Percentiles rank a stretch among this genome's conserved stretches.
Evolutionary conservation across 164 flowering plant species (phyloP).

Genomic region (Liriodendron chinense): DNA sequence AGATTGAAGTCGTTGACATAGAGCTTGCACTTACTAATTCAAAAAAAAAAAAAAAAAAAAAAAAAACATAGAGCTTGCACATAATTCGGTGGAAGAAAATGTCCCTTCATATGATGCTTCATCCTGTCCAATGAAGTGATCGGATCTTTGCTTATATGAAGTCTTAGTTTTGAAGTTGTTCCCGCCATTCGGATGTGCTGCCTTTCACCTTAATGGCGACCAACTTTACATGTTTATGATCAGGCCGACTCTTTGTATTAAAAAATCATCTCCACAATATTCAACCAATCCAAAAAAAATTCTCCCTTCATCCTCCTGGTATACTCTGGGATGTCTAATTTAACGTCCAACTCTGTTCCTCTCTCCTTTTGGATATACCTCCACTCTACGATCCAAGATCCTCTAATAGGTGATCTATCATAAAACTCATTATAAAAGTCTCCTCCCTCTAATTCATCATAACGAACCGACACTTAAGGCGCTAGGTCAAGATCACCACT

Average conservation of each 20-base stretch:
- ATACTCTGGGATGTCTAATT: constrained; percentile 6
- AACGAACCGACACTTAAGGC: too few relatives aligned
- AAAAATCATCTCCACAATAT: neutral
- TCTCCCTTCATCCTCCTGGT: neutral
- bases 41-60: too few relatives aligned
- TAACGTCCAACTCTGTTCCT: neutral
- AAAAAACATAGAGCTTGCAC: too few relatives aligned
- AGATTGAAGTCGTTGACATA: neutral
- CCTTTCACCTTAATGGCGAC: neutral
- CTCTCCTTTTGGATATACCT: neutral
- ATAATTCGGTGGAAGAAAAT: neutral
- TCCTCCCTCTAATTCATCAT: too few relatives aligned
- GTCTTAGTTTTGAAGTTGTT: neutral
- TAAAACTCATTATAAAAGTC: too few relatives aligned
- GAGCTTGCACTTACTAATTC: too few relatives aligned
- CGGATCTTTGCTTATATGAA: neutral
- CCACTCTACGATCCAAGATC: neutral
- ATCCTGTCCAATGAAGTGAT: neutral
- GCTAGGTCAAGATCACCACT: too few relatives aligned
- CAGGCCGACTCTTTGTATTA: neutral
- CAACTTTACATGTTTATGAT: neutral
- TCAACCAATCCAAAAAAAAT: neutral
- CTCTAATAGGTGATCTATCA: too few relatives aligned
- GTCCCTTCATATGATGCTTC: neutral
- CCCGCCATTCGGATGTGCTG: neutral